Conservation (phyloP, 2,329 filamentous ascomycete species). For the Zalaria sp. region DNA sequence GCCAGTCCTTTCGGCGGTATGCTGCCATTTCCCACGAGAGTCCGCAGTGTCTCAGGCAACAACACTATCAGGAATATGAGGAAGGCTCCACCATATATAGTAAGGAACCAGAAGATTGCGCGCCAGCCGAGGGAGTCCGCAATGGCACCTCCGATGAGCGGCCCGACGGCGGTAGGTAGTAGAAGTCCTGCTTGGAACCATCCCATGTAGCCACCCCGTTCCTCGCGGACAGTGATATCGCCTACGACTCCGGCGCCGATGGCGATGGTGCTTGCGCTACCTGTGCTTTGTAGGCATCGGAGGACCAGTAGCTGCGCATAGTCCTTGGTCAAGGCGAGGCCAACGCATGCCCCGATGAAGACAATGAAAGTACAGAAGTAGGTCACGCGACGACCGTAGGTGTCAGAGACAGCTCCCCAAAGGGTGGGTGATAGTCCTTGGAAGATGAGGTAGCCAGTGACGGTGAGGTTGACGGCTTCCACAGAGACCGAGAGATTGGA, state of each 20-base stretch:
- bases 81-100: slow-evolving; percentile 28
- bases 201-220: slow-evolving; percentile 28
- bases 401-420: slow-evolving; percentile 27
- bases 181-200: slow-evolving; percentile 24
- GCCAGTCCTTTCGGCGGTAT: background rate
- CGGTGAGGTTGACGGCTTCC: slow-evolving; percentile 24
- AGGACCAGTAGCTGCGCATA: slow-evolving; percentile 26
- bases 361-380: slow-evolving; percentile 27
- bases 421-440: slow-evolving; percentile 30
- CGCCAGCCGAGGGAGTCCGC: slow-evolving; percentile 35
- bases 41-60: slow-evolving; percentile 27
- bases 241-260: slow-evolving; percentile 27
- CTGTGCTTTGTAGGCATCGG: slow-evolving; percentile 28
- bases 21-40: slow-evolving; percentile 20
- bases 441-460: slow-evolving; percentile 32
- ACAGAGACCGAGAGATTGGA: slow-evolving; percentile 23
- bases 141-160: slow-evolving; percentile 36
- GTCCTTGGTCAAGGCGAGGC: slow-evolving; percentile 22
- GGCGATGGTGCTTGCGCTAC: slow-evolving; percentile 28
- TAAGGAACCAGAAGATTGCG: slow-evolving; percentile 40
- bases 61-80: slow-evolving; percentile 18
- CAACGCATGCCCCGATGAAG: slow-evolving; percentile 25
- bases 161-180: slow-evolving; percentile 28
- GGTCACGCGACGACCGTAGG: slow-evolving; percentile 24
- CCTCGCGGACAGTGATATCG: slow-evolving; percentile 26